A percentile compares a stretch with the other conserved stretches of the same genome.
Evolutionary conservation across 306 rosid species (phyloP).

Genomic region (cucumber (Cucumis sativus)): DNA sequence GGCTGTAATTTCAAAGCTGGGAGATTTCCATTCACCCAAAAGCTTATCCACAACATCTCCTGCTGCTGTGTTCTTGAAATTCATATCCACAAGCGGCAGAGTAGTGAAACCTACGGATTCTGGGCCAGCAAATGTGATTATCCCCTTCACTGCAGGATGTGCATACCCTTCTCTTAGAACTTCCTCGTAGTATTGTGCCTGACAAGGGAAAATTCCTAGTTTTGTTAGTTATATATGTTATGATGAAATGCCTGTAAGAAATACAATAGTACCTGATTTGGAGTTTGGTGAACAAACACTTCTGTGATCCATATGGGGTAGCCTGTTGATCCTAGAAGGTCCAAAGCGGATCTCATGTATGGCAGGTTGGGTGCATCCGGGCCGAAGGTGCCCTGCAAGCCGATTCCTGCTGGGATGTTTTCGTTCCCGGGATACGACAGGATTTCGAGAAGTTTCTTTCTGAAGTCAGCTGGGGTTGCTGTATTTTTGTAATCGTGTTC

Average conservation of each 20-base stretch:
- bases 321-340: conserved; percentile 46
- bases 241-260: background rate
- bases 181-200: conserved; percentile 59
- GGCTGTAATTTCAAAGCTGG: conserved; percentile 17
- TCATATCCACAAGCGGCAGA: conserved; percentile 29
- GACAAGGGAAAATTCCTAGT: background rate
- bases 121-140: conserved; percentile 67
- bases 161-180: conserved; percentile 55
- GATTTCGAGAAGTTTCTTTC: conserved; percentile 35
- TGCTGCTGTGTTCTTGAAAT: conserved; percentile 43
- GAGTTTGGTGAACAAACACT: background rate
- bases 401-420: conserved; percentile 29
- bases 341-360: conserved; percentile 59
- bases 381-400: conserved; percentile 52
- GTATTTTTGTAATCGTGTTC: conserved; percentile 35
- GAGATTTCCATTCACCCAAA: conserved; percentile 46
- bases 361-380: conserved; percentile 28
- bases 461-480: conserved; percentile 28
- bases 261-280: background rate
- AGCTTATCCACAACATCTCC: conserved; percentile 77
- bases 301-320: conserved; percentile 72
- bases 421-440: conserved; percentile 16
- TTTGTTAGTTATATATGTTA: background rate
- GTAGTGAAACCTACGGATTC: conserved; percentile 40
- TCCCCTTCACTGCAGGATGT: conserved; percentile 67